Evolutionary conservation across 352 stramenopile species (phyloP).

Genomic region (Thalassiosira sp.): DNA sequence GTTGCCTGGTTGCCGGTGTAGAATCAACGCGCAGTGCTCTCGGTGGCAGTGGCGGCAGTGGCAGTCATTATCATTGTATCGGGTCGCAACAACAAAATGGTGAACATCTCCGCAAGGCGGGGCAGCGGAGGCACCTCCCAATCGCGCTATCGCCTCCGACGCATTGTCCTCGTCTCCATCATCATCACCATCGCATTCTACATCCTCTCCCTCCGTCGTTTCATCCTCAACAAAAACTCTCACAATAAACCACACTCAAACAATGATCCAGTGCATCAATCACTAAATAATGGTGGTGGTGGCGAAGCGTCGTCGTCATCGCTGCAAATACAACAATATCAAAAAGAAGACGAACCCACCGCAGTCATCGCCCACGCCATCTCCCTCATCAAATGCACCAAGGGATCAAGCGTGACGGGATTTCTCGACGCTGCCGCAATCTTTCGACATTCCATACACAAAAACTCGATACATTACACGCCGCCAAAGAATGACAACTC

Average conservation of each 20-base stretch:
- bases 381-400: constrained; percentile 68
- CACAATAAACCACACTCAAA: too few relatives aligned
- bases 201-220: background rate
- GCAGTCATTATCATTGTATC: too few relatives aligned
- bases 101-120: too few relatives aligned
- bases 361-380: constrained; percentile 61
- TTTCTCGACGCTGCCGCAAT: constrained; percentile 66
- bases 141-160: background rate
- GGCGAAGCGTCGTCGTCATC: background rate
- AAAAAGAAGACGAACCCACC: background rate
- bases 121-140: background rate
- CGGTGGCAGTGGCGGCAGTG: background rate
- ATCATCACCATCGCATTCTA: constrained; percentile 2
- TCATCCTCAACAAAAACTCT: too few relatives aligned
- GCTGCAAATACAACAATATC: background rate
- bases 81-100: too few relatives aligned
- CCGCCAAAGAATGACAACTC: background rate
- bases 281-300: too few relatives aligned
- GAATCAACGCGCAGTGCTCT: too few relatives aligned
- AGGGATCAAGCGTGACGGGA: constrained; percentile 38
- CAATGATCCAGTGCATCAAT: too few relatives aligned
- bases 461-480: constrained; percentile 54
- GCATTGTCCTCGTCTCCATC: constrained; percentile 4
- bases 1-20: too few relatives aligned
- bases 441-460: constrained; percentile 67